A percentile compares a stretch with the other conserved stretches of the same genome.
Evolutionary conservation across 202 grass and related monocot genomes (phyloP).

Genomic region (Tripidium arundinaceum): DNA sequence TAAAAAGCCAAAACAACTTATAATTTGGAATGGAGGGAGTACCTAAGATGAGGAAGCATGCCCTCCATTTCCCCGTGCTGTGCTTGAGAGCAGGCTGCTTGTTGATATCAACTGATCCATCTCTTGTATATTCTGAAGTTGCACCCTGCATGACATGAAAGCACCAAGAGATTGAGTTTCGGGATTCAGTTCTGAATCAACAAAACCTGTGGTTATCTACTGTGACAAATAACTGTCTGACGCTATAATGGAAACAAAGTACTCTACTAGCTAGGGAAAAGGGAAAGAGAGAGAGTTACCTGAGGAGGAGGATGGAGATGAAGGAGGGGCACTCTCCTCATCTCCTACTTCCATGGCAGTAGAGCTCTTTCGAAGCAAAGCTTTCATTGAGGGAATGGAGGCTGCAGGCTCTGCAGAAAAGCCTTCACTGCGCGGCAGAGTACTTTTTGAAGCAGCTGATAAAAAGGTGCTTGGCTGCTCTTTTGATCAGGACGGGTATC

Average conservation of each 20-base stretch:
- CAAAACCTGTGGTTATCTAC: not conserved
- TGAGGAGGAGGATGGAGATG: not conserved
- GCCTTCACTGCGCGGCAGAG: too few relatives aligned
- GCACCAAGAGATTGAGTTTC: not conserved
- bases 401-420: too few relatives aligned
- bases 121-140: conserved; percentile 19
- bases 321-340: not conserved
- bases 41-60: not conserved
- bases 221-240: not conserved
- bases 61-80: conserved; percentile 12
- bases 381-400: too few relatives aligned
- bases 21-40: not conserved
- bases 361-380: too few relatives aligned
- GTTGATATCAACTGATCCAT: conserved; percentile 32
- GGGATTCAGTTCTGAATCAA: not conserved
- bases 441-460: too few relatives aligned
- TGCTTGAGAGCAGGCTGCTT: conserved; percentile 22
- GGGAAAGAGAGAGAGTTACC: not conserved
- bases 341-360: conserved; percentile 9
- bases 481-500: too few relatives aligned
- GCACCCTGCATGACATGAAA: conserved; percentile 12
- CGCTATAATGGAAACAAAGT: not conserved
- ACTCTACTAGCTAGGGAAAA: not conserved
- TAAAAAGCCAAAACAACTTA: not conserved
- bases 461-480: too few relatives aligned